phyloP scores from a whole-genome alignment of 495 filamentous ascomycete species.

The Aspergillus nanangensis region DNA sequence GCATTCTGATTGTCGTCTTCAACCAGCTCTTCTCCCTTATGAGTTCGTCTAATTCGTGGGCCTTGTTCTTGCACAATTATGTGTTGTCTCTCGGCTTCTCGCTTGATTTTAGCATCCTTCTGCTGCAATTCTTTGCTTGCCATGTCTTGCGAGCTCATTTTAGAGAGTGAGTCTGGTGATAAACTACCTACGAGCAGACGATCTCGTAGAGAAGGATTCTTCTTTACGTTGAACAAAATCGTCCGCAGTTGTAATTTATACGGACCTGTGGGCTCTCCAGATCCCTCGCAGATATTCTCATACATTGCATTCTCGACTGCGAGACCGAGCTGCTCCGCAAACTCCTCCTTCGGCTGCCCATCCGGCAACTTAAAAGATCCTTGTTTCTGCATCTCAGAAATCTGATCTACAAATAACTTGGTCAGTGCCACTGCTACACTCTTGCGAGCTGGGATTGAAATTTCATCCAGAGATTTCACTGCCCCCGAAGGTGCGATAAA shows the following conservation, averaged over 20 bases:
- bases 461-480: conserved; percentile 35
- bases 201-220: conserved; percentile 72
- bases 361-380: conserved; percentile 48
- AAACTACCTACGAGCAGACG: conserved; percentile 68
- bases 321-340: conserved; percentile 55
- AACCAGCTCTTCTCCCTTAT: conserved; percentile 92
- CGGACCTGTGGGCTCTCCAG: conserved; percentile 44
- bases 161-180: conserved; percentile 65
- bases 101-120: conserved; percentile 66
- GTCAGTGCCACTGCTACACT: conserved; percentile 46
- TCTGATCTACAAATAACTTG: conserved; percentile 50
- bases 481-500: conserved; percentile 22
- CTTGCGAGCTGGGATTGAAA: conserved; percentile 43
- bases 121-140: conserved; percentile 84
- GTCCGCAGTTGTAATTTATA: conserved; percentile 58
- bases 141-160: conserved; percentile 85
- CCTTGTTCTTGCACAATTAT: conserved; percentile 78
- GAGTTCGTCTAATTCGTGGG: conserved; percentile 82
- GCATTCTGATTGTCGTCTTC: conserved; percentile 56
- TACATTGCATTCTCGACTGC: conserved; percentile 72
- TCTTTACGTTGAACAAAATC: conserved; percentile 78
- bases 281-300: conserved; percentile 46
- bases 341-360: conserved; percentile 45
- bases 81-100: conserved; percentile 81
- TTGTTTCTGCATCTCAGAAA: conserved; percentile 45